A percentile compares a stretch with the other conserved stretches of the same genome.
These are phyloP conservation scores for Puccinia hordei DNA, from an alignment of 1,284 basidiomycete species.

Conservation along the genomic window DNA sequence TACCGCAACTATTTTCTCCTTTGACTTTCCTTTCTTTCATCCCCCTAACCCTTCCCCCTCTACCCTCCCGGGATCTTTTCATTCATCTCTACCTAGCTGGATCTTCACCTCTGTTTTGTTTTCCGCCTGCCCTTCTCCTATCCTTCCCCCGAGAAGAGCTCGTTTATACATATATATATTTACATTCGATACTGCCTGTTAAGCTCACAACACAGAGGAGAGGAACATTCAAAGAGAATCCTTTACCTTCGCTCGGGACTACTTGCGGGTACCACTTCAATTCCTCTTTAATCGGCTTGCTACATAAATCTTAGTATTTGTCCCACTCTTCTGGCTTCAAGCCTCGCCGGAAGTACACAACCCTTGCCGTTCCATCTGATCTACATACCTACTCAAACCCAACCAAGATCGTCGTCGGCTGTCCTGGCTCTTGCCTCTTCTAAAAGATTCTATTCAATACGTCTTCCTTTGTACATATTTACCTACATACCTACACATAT, in stretches of 20 bases:
- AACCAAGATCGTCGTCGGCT: constrained; percentile 8
- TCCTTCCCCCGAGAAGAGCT: not conserved
- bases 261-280: not conserved
- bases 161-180: not conserved
- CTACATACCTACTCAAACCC: not conserved
- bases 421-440: not conserved
- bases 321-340: not conserved
- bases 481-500: no score
- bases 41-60: not conserved
- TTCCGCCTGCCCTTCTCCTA: not conserved
- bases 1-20: not conserved
- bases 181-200: not conserved
- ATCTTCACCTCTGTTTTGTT: not conserved
- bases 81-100: not conserved
- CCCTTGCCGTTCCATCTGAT: not conserved
- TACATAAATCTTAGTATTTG: not conserved
- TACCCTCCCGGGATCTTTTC: constrained; percentile 1
- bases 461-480: no score
- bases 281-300: not conserved
- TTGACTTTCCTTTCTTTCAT: not conserved
- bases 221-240: not conserved
- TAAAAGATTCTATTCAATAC: no score
- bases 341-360: not conserved
- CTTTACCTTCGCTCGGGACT: not conserved
- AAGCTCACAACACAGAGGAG: not conserved